phyloP scores from a whole-genome alignment of 495 filamentous ascomycete genomes.

The Penicillium egyptiacum region DNA sequence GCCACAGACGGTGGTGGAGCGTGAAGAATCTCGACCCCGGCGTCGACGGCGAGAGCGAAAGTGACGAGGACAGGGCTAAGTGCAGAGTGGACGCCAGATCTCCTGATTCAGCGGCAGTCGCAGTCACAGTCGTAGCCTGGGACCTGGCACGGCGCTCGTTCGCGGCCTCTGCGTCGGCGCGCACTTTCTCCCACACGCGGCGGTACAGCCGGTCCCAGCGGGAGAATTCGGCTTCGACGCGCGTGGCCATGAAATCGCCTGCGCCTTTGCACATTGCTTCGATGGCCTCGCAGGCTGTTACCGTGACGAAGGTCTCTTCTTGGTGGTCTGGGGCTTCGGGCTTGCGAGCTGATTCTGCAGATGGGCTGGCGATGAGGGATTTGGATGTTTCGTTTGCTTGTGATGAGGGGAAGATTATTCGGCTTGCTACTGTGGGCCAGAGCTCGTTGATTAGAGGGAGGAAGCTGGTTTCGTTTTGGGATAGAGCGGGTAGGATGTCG shows the following conservation, averaged over 20 bases:
- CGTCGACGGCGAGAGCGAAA: constrained; percentile 29
- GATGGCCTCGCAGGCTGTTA: constrained; percentile 66
- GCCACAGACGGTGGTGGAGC: constrained; percentile 40
- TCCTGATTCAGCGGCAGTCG: background rate
- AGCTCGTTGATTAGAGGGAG: constrained; percentile 85
- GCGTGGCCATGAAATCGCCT: constrained; percentile 75
- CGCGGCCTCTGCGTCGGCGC: constrained; percentile 36
- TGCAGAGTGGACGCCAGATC: background rate
- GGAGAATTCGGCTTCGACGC: constrained; percentile 70
- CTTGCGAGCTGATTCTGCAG: constrained; percentile 16
- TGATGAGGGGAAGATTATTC: constrained; percentile 55
- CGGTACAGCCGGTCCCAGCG: constrained; percentile 49
- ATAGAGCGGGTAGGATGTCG: constrained; percentile 65
- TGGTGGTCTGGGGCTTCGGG: constrained; percentile 46
- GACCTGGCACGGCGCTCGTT: constrained; percentile 30
- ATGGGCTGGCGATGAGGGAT: constrained; percentile 25
- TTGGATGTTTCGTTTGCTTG: constrained; percentile 25
- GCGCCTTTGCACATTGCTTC: constrained; percentile 57
- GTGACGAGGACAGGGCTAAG: constrained; percentile 20
- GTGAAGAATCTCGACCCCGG: constrained; percentile 38
- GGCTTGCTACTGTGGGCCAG: constrained; percentile 74
- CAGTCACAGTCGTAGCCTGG: background rate
- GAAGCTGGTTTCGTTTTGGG: constrained; percentile 74
- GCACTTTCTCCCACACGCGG: constrained; percentile 41
- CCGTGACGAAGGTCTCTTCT: constrained; percentile 69